These are phyloP conservation scores for Suillus subalutaceus DNA, from an alignment of 768 basidiomycete species.

Conservation along the genomic window DNA sequence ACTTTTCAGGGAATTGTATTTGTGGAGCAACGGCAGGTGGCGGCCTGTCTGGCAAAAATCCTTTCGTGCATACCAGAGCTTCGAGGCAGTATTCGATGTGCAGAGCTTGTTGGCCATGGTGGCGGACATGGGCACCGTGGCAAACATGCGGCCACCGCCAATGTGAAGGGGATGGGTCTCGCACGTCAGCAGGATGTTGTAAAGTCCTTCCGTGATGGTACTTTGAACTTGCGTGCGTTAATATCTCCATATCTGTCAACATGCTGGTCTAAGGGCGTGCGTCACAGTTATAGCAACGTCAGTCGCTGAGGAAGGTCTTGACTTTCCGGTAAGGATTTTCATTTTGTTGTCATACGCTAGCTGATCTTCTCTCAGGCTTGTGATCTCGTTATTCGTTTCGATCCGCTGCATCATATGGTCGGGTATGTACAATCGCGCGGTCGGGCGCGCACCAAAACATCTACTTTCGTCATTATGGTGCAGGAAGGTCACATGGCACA, in stretches of 20 bases:
- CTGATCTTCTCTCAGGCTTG: conserved; percentile 59
- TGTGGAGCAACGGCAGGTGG: conserved; percentile 83
- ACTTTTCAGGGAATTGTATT: conserved; percentile 85
- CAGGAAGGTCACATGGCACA: conserved; percentile 59
- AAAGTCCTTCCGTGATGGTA: conserved; percentile 61
- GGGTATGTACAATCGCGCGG: conserved; percentile 91
- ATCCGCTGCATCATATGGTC: conserved; percentile 78
- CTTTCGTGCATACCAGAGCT: conserved; percentile 64
- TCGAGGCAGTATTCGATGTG: conserved; percentile 57
- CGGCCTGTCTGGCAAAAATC: conserved; percentile 66
- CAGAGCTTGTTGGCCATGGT: conserved; percentile 74
- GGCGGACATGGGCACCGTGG: conserved; percentile 36
- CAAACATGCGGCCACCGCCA: conserved; percentile 30
- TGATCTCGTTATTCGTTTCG: conserved; percentile 86
- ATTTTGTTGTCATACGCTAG: neutral
- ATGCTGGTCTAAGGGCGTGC: neutral
- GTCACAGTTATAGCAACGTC: conserved; percentile 74
- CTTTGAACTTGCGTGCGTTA: conserved; percentile 68
- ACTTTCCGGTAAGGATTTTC: conserved; percentile 66
- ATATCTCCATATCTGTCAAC: neutral
- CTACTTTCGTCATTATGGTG: conserved; percentile 83
- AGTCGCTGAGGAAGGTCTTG: conserved; percentile 91
- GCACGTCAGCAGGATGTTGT: conserved; percentile 63
- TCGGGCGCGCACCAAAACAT: conserved; percentile 74
- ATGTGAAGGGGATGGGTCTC: conserved; percentile 52